phyloP scores from a whole-genome alignment of 129 eudicot species.

The Artemisia annua region DNA sequence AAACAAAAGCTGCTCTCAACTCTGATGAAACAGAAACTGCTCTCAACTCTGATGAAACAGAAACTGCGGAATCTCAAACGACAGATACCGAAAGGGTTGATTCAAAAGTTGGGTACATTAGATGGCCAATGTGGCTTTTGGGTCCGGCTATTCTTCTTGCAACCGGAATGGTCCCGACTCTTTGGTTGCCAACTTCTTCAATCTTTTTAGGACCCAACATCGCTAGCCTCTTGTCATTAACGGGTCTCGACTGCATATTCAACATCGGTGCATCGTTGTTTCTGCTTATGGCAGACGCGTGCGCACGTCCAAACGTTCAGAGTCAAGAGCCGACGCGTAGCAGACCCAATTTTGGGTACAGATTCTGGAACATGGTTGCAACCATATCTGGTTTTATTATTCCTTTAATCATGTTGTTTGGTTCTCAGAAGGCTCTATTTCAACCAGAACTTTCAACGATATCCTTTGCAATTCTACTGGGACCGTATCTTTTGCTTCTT shows the following conservation, averaged over 20 bases:
- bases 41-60: constrained; percentile 17
- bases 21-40: constrained; percentile 30
- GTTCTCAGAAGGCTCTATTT: constrained; percentile 65
- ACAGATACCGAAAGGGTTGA: constrained; percentile 30
- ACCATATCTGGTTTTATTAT: constrained; percentile 55
- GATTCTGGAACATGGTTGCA: constrained; percentile 81
- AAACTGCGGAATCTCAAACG: constrained; percentile 29
- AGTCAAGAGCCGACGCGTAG: constrained; percentile 38
- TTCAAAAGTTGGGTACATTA: constrained; percentile 41
- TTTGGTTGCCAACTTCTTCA: constrained; percentile 89
- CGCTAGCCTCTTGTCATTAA: constrained; percentile 79
- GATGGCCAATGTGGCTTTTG: constrained; percentile 86
- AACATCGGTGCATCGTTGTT: constrained; percentile 83
- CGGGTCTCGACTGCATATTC: constrained; percentile 91
- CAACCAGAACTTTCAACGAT: constrained; percentile 67
- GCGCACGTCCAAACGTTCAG: constrained; percentile 53
- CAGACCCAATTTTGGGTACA: constrained; percentile 60
- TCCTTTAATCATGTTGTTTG: constrained; percentile 52
- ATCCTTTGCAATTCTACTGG: constrained; percentile 67
- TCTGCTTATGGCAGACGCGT: constrained; percentile 88
- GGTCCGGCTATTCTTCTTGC: constrained; percentile 75
- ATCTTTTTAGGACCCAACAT: constrained; percentile 83
- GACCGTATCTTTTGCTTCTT: constrained; percentile 88
- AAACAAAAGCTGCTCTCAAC: constrained; percentile 24
- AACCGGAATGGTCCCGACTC: constrained; percentile 90